A percentile compares a stretch with the other conserved stretches of the same genome.
Evolutionary conservation across 225 moss, liverwort and hornwort genomes (phyloP).

Genomic region (Straminergon stramineum): DNA sequence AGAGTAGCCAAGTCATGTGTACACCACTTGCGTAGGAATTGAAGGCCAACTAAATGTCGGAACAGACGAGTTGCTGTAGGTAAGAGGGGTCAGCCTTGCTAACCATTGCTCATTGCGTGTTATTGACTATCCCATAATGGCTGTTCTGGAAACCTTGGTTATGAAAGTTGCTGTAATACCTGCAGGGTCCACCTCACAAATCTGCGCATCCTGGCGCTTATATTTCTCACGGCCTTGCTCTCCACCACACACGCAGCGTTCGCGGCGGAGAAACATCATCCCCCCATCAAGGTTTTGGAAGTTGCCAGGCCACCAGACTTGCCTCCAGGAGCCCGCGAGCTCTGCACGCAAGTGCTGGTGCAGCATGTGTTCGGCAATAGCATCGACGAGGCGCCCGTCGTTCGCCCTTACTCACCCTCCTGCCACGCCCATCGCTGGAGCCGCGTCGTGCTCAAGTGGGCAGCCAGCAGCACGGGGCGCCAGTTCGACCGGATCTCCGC

Average conservation of each 20-base stretch:
- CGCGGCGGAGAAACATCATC: background rate
- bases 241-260: background rate
- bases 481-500: constrained; percentile 72
- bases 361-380: constrained; percentile 30
- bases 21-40: background rate
- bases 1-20: no score
- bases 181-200: background rate
- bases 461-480: constrained; percentile 50
- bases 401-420: background rate
- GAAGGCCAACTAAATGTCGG: background rate
- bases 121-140: background rate
- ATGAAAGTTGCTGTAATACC: background rate
- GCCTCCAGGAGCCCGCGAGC: constrained; percentile 3
- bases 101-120: background rate
- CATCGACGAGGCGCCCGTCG: constrained; percentile 8
- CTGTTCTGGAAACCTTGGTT: background rate
- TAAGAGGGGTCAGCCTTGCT: background rate
- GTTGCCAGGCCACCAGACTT: constrained; percentile 22
- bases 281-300: constrained; percentile 10
- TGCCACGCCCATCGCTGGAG: constrained; percentile 26
- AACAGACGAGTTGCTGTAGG: background rate
- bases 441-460: constrained; percentile 60
- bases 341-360: constrained; percentile 11
- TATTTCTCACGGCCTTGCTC: background rate
- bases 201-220: background rate